Base-by-base conservation (phyloP, 2,329 filamentous ascomycete species). In the Huntiella omanensis region DNA sequence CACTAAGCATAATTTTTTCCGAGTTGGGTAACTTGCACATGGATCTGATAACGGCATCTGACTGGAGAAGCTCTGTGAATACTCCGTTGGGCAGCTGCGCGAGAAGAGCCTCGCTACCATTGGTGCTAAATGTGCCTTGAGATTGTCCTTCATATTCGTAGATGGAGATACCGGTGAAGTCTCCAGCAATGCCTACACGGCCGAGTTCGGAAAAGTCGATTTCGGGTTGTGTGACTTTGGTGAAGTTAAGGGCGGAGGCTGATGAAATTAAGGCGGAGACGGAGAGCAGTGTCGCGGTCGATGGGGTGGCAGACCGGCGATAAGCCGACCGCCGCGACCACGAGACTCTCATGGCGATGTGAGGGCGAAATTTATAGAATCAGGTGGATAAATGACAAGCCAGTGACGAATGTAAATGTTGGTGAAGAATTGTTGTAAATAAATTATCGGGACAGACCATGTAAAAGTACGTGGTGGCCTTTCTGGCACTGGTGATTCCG, bases 111-210 rank as follows among this genome's bases (percentile, higher is more conserved):
- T 87, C 77, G 55, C 79, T 84, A 58, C 83, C 84, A 67, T 93
- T 86, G 49, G 71, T 74, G 55, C 65, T 76, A 55, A 75, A 73
- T 12, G 71, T 64, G 50, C 69, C 66, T 60, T 88, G 75, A 49
- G 69, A 78, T 60, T 98, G 88, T 52, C 81, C 83, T 56, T 80
- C 69, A 56, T 78, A 96, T 58, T 87, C 69, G 65, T 91, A 96
- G 35, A 95, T 67, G 10, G 91, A 95, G 55, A 96, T 82, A 46
- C 86, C 84, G 56, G 83, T 77, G 59, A 94, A 98, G 62, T 95
- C 80, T 55, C 91, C 91, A 1, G 77, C 81, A 49, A 98, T 70
- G 46, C 83, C 86, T 53, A 95, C 78, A 55, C 82, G 76, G 49
- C 91, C 91, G 33, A 98, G 67, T 48, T 77, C 66, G 22, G 71